Percentiles rank a stretch among this genome's conserved stretches.
These are phyloP conservation scores for Scortechinia acanthostroma DNA, from an alignment of 2,329 filamentous ascomycete genomes.

Conservation along the genomic window DNA sequence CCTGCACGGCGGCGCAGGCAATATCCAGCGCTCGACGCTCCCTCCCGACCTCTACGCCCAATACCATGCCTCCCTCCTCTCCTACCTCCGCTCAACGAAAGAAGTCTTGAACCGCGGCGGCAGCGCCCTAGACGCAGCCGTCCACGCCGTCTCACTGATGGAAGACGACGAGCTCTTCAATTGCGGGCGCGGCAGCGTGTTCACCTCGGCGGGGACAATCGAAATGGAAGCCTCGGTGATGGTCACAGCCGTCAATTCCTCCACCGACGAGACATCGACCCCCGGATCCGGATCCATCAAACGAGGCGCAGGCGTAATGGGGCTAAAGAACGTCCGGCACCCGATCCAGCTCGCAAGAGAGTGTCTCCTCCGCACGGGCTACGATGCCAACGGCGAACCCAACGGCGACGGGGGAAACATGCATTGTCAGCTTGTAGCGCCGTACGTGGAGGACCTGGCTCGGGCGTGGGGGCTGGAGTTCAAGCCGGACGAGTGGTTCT, in stretches of 20 bases:
- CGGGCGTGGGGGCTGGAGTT: conserved; percentile 38
- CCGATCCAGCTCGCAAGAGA: conserved; percentile 46
- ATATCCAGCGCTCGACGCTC: conserved; percentile 24
- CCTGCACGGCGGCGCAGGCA: conserved; percentile 33
- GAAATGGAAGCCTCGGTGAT: conserved; percentile 57
- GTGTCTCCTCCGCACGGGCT: conserved; percentile 25
- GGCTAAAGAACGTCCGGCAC: conserved; percentile 40
- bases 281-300: conserved; percentile 28
- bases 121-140: conserved; percentile 44
- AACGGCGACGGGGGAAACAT: conserved; percentile 22
- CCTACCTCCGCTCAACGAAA: conserved; percentile 27
- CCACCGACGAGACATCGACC: background rate
- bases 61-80: conserved; percentile 27
- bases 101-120: conserved; percentile 21
- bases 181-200: conserved; percentile 49
- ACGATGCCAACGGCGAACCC: conserved; percentile 25
- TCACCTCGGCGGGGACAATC: conserved; percentile 44
- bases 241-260: conserved; percentile 25
- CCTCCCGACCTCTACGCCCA: conserved; percentile 25
- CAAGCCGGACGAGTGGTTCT: conserved; percentile 44
- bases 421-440: conserved; percentile 43
- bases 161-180: conserved; percentile 53
- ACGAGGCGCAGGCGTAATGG: conserved; percentile 43
- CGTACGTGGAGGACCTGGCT: conserved; percentile 38
- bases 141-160: conserved; percentile 42